phyloP scores from a whole-genome alignment of 441 rosid genomes.

The Theobroma grandiflorum region DNA sequence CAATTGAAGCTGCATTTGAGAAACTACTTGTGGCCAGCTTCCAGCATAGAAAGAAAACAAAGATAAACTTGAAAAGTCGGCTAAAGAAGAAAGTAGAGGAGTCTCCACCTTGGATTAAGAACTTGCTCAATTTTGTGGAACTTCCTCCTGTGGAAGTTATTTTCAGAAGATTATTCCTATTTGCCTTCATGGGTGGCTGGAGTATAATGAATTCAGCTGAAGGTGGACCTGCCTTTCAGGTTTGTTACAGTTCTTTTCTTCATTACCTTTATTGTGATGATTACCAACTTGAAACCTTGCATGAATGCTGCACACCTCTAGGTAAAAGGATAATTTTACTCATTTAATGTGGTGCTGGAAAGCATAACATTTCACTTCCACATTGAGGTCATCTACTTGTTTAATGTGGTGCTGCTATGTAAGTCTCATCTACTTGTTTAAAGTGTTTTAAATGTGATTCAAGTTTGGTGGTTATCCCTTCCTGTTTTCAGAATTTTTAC shows the following conservation, averaged over 20 bases:
- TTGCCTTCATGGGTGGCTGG: constrained; percentile 99
- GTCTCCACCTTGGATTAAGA: constrained; percentile 89
- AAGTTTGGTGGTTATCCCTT: not conserved
- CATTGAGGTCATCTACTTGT: not conserved
- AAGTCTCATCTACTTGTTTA: not conserved
- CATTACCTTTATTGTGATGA: not conserved
- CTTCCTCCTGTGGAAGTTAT: constrained; percentile 76
- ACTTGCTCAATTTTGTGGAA: constrained; percentile 77
- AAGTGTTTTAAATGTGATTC: not conserved
- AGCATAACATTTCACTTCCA: not conserved
- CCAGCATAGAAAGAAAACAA: constrained; percentile 72
- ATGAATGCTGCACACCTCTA: not conserved
- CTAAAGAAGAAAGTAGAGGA: constrained; percentile 93
- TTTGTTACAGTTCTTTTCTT: constrained; percentile 38
- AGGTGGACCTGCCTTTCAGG: constrained; percentile 99
- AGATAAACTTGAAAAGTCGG: constrained; percentile 80
- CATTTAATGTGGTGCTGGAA: not conserved
- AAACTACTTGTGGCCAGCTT: constrained; percentile 86
- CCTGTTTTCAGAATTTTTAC: not conserved
- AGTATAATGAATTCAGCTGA: constrained; percentile 96
- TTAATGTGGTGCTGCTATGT: not conserved
- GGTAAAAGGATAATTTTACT: not conserved
- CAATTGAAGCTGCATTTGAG: constrained; percentile 95
- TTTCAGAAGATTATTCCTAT: constrained; percentile 89
- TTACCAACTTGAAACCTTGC: not conserved